Conservation (phyloP, 768 basidiomycete genomes). For the Lanmaoa rubissima region DNA sequence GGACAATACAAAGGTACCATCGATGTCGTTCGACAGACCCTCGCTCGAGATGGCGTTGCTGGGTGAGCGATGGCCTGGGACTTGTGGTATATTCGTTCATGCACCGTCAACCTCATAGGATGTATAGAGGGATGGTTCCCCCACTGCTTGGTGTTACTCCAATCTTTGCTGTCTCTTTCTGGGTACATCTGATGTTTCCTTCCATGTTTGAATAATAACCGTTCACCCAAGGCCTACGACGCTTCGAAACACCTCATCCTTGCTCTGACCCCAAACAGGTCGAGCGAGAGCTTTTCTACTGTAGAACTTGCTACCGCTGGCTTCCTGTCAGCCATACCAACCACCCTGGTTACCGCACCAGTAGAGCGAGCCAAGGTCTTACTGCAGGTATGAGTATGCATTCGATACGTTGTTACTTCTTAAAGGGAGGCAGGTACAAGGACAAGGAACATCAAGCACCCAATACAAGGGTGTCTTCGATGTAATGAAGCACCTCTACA, state of each 20-base stretch:
- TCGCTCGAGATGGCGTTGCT: slow-evolving; percentile 85
- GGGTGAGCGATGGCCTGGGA: slow-evolving; percentile 54
- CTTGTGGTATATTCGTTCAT: background rate
- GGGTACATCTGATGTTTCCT: slow-evolving; percentile 50
- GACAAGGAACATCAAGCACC: slow-evolving; percentile 69
- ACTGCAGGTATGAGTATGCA: slow-evolving; percentile 60
- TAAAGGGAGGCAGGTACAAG: slow-evolving; percentile 66
- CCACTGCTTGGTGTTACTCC: slow-evolving; percentile 94
- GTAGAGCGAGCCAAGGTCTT: slow-evolving; percentile 97
- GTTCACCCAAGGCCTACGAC: slow-evolving; percentile 75
- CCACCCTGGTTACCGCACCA: slow-evolving; percentile 90
- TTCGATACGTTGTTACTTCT: background rate
- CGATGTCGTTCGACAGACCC: slow-evolving; percentile 88
- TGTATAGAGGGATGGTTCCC: slow-evolving; percentile 93
- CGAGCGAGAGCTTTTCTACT: slow-evolving; percentile 58
- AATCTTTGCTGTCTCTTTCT: slow-evolving; percentile 97
- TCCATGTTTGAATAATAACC: slow-evolving; percentile 7
- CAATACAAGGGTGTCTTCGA: slow-evolving; percentile 91
- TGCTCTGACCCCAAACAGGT: slow-evolving; percentile 74
- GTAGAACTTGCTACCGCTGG: slow-evolving; percentile 88
- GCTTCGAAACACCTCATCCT: slow-evolving; percentile 85
- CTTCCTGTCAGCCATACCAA: slow-evolving; percentile 90
- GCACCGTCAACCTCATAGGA: slow-evolving; percentile 37
- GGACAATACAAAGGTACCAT: slow-evolving; percentile 90
- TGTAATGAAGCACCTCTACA: slow-evolving; percentile 87